Evolutionary conservation across 495 filamentous ascomycete species (phyloP).

Genomic region (Neurospora hispaniola): DNA sequence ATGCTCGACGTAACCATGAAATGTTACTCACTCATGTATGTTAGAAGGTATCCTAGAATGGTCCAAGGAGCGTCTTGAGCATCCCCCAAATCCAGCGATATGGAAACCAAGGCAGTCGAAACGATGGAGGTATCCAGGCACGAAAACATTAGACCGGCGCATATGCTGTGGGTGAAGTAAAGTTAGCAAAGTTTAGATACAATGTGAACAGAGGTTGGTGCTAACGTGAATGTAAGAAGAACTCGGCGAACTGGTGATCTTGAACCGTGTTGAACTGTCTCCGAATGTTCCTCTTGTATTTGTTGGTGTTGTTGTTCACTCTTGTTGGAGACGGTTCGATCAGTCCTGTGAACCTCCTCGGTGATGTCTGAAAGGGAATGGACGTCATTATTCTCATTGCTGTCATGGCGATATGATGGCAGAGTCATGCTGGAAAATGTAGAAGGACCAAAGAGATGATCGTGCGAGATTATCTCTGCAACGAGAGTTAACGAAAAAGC

Average conservation of each 20-base stretch:
- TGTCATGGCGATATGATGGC: not conserved
- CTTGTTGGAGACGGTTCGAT: not conserved
- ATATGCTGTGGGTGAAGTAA: constrained; percentile 28
- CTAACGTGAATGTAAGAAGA: constrained; percentile 17
- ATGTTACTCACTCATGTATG: constrained; percentile 41
- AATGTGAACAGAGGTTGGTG: not conserved
- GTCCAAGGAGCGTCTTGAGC: constrained; percentile 48
- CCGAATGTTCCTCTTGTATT: not conserved
- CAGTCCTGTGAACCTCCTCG: not conserved
- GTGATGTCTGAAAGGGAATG: not conserved
- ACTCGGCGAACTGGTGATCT: not conserved
- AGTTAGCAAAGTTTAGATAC: not conserved
- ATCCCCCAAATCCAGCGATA: constrained; percentile 42
- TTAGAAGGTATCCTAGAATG: constrained; percentile 48
- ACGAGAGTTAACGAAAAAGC: not conserved
- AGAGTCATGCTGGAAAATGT: not conserved
- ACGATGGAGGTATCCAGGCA: constrained; percentile 55
- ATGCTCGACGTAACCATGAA: not conserved
- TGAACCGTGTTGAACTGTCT: not conserved
- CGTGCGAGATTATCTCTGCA: not conserved
- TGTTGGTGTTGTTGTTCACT: not conserved
- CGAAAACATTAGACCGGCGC: constrained; percentile 46
- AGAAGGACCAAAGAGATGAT: not conserved
- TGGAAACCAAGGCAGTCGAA: constrained; percentile 50
- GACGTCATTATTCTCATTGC: not conserved